phyloP scores from a whole-genome alignment of 1,284 basidiomycete species.

The Leccinum laetum region DNA sequence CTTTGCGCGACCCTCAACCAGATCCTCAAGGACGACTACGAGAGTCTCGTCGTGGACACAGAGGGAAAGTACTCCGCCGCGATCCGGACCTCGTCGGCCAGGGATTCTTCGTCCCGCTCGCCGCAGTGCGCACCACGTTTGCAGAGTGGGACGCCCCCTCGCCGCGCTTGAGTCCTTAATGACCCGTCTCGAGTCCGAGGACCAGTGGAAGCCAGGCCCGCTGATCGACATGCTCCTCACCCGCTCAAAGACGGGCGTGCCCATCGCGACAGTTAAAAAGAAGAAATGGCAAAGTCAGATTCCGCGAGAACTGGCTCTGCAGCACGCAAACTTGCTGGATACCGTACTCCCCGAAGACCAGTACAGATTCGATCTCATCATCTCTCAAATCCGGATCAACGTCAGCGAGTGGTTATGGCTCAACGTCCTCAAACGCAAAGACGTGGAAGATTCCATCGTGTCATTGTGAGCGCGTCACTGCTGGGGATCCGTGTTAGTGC shows the following conservation, averaged over 20 bases:
- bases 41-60: constrained; percentile 75
- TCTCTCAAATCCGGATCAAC: constrained; percentile 69
- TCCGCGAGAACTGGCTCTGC: constrained; percentile 46
- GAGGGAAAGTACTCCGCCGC: constrained; percentile 73
- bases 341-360: constrained; percentile 70
- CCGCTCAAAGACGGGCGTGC: constrained; percentile 73
- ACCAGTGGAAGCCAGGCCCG: constrained; percentile 68
- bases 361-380: constrained; percentile 72
- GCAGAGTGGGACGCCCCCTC: constrained; percentile 85
- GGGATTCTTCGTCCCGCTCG: constrained; percentile 81
- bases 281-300: too few species aligned
- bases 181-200: constrained; percentile 54
- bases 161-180: constrained; percentile 65
- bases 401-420: constrained; percentile 92
- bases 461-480: constrained; percentile 52
- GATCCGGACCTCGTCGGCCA: constrained; percentile 72
- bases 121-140: constrained; percentile 78
- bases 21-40: constrained; percentile 78
- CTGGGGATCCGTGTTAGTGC: constrained; percentile 20
- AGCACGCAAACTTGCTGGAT: constrained; percentile 66
- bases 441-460: constrained; percentile 77
- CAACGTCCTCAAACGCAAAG: constrained; percentile 81
- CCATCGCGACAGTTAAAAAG: too few species aligned
- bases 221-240: constrained; percentile 75
- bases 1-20: constrained; percentile 70